A percentile compares a stretch with the other conserved stretches of the same genome.
Conservation (phyloP, 306 rosid species). For the Quercus wislizeni region DNA sequence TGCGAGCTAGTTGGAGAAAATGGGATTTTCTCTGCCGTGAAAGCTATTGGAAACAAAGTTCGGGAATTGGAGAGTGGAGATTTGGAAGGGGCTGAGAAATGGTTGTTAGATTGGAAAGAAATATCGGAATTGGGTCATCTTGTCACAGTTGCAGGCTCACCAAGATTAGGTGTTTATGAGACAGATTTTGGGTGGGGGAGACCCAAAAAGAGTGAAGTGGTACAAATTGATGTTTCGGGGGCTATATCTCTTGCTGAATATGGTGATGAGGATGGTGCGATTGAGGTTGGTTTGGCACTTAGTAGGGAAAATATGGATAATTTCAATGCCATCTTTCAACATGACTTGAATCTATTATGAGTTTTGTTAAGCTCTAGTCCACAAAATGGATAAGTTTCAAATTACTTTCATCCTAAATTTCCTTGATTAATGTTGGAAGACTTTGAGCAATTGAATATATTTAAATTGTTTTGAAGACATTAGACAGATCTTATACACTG, state of each 20-base stretch:
- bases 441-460: too few species aligned
- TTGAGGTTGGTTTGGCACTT: constrained; percentile 39
- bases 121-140: background rate
- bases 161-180: constrained; percentile 28
- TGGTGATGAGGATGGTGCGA: constrained; percentile 19
- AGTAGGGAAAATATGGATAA: constrained; percentile 10
- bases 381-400: background rate
- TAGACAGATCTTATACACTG: too few species aligned
- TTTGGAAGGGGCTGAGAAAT: constrained; percentile 23
- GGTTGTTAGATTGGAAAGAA: constrained; percentile 19
- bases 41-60: constrained; percentile 26
- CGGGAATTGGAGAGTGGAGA: constrained; percentile 24
- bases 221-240: constrained; percentile 20
- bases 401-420: too few species aligned
- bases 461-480: too few species aligned
- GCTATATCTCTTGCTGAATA: constrained; percentile 32
- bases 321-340: constrained; percentile 20
- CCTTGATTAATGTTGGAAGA: too few species aligned
- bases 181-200: constrained; percentile 62
- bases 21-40: constrained; percentile 28
- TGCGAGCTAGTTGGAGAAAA: constrained; percentile 6
- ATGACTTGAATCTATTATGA: background rate
- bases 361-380: background rate
- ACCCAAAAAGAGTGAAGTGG: constrained; percentile 37
- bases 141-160: constrained; percentile 33